A percentile compares a stretch with the other conserved stretches of the same genome.
Conservation (phyloP, 495 filamentous ascomycete genomes). For the Evernia prunastri region DNA sequence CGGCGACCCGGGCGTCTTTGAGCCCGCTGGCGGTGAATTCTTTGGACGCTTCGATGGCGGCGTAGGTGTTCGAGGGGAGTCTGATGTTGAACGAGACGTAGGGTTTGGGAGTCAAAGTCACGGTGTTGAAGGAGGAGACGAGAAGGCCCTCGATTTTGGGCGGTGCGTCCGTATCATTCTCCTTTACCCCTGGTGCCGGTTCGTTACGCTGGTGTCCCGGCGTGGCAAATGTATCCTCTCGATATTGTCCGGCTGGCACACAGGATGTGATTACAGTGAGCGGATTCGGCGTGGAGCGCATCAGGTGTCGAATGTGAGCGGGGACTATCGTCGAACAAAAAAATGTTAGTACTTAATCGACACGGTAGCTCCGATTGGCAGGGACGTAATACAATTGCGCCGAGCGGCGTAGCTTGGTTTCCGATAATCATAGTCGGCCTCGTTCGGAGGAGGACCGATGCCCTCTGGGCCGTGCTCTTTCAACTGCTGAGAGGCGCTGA, state of each 20-base stretch:
- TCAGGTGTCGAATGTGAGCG: constrained; percentile 1
- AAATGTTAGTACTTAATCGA: background rate
- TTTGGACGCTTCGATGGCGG: constrained; percentile 48
- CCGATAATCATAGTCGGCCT: background rate
- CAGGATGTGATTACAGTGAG: constrained; percentile 16
- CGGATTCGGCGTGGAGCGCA: constrained; percentile 12
- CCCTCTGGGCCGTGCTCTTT: too few relatives aligned
- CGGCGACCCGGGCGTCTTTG: constrained; percentile 34
- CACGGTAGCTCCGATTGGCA: background rate
- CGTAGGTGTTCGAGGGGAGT: constrained; percentile 62
- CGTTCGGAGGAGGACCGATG: background rate
- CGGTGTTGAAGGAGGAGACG: constrained; percentile 75
- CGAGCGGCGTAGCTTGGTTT: background rate
- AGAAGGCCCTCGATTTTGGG: constrained; percentile 53
- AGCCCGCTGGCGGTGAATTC: constrained; percentile 34
- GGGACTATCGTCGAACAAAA: background rate
- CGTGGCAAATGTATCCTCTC: background rate
- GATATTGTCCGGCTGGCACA: background rate
- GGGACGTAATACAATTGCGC: background rate
- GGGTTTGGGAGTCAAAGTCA: constrained; percentile 59
- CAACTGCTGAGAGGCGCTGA: background rate
- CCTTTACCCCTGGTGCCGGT: background rate
- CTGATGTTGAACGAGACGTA: constrained; percentile 75
- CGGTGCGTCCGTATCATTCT: constrained; percentile 31
- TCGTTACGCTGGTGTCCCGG: background rate